A percentile compares a stretch with the other conserved stretches of the same genome.
phyloP scores from a whole-genome alignment of 257 asterid species.

The Solanum piurae region DNA sequence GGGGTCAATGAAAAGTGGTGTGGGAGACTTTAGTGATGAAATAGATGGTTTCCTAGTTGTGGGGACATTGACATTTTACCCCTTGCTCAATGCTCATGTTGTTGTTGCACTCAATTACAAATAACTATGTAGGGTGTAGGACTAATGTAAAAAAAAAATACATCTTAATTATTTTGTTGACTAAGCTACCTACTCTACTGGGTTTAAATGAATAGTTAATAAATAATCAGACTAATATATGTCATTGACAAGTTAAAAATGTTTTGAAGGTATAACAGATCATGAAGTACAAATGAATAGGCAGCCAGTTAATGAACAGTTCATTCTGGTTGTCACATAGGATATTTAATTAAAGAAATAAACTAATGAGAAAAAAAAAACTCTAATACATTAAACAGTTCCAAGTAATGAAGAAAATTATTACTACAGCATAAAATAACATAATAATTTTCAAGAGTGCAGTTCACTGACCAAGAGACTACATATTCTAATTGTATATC shows the following conservation, averaged over 20 bases:
- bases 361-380: background rate
- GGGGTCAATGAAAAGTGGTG: slow-evolving; percentile 32
- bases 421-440: background rate
- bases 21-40: slow-evolving; percentile 36
- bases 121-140: background rate
- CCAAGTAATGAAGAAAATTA: background rate
- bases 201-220: background rate
- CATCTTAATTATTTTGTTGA: background rate
- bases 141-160: background rate
- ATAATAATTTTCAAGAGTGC: background rate
- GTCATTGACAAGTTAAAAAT: background rate
- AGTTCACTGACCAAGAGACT: background rate
- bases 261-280: background rate
- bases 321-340: background rate
- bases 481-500: background rate
- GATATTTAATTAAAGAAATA: background rate
- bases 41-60: slow-evolving; percentile 17
- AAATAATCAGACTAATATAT: background rate
- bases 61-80: slow-evolving; percentile 8
- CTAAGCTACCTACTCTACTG: background rate
- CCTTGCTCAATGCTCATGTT: background rate
- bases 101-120: background rate
- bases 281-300: background rate
- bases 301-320: background rate
- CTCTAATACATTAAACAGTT: background rate